Base-by-base conservation (phyloP, 257 asterid species). In the Vinca minor region DNA sequence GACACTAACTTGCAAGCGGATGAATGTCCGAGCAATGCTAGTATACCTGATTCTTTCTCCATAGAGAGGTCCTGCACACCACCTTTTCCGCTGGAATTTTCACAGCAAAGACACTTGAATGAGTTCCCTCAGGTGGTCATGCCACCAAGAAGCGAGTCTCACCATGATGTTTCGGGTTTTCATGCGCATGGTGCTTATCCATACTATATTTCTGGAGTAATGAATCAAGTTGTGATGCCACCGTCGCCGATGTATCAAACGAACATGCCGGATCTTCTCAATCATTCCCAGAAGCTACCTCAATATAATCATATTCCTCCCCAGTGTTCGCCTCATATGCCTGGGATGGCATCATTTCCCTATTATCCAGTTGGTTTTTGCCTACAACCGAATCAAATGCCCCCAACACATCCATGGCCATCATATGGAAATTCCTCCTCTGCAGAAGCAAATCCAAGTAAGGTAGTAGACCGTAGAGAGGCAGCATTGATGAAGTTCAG, bases 401-500 rank as follows among this genome's bases (percentile, higher is more conserved):
- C 88, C 42, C 18, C 85, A n/a, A 54, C 86, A 13, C 90, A 81
- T 70, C 74, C 85, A 36, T 85, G 89, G 89, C 84, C 85, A 8
- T 61, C 94, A 9, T 67, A 62, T 63, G 93, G 85, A 53, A 83
- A 65, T 67, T 46, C 75, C 9, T 36, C 84, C 8, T 26, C 80
- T 4, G 75, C 69, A 52, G 94, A 79, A 57, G 86, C 78, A 59
- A 77, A 71, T 26, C 54, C n/a, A 31, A 80, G 68, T 68, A 87
- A 81, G n/a, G n/a, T n/a, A 74, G 69, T 76, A 28, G 91, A 84
- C 54, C 87, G 91, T 18, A 83, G 99, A 76, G 95, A 84, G 85
- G 97, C 90, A 8, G 99, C 99, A 12, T 73, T 93, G 77, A 69
- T 84, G 77, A 93, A 93, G 83, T 93, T 93, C 77, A 84, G 95